Evolutionary conservation across 1,139 yeast species (phyloP), one percentile per base, ranked within the genome.

Genomic region (Arxiozyma telluris): DNA sequence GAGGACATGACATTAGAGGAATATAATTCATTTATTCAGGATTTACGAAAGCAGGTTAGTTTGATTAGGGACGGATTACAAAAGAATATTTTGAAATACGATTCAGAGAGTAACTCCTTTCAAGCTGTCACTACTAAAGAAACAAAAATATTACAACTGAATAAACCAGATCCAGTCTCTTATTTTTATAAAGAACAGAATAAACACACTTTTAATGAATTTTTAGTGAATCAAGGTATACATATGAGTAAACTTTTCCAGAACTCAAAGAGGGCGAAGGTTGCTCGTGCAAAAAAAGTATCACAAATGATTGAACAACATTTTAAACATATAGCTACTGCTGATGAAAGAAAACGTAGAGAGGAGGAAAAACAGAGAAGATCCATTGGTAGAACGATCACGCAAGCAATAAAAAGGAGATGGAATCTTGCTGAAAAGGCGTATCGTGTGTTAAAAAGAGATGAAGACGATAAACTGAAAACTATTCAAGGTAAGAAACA

Each of bases 361-460:
- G 93, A 86, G 58, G 79, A 82, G 61, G 91, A 87, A 61, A 86
- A 77, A 59, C 81, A 81, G 56, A 75, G 87, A 57, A 76, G 78
- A 55, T 81, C 79, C 55, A 71, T 91, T 41, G 96, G 97, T 38
- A 81, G 90, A 61, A 77, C 83, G 54, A 88, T 95, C 0, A 84
- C 87, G 1, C 84, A 82, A 60, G 91, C 93, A 42, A 96, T 93
- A 11, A 84, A 85, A 71, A 89, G 84, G 66, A 83, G 95, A 66
- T 94, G 99, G 99, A 74, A 77, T 30, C 78, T 91, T 54, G 98
- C 98, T 2, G 87, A 84, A 58, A 90, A 88, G 65, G 97, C 95
- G 0, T 84, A 81, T 64, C 76, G 76, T 51, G 71, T 73, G 9
- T 63, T 79, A 57, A 77, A 73, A 56, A 77, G 73, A 57, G 74